Base-by-base conservation (phyloP, 352 stramenopile species). In the Phytophthora sp. region DNA sequence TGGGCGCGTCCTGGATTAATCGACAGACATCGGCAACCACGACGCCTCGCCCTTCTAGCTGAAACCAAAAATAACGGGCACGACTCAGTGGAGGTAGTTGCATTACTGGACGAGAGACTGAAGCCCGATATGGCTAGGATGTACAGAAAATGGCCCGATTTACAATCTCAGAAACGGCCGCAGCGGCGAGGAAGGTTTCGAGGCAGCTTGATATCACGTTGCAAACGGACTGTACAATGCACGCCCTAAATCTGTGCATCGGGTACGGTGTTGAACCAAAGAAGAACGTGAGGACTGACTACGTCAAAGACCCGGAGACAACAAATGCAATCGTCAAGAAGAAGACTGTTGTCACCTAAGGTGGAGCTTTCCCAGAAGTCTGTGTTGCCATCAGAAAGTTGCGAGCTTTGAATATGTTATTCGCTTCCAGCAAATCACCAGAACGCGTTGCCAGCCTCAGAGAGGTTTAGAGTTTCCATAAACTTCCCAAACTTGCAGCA, bases 1-100 rank as follows among this genome's bases (percentile, higher is more conserved):
- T 53, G n/a, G 54, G 41, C 6, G 30, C 44, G 20, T 62, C 54
- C 2, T 33, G 16, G 41, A 4, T 53, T 53, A 8, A 62, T 62
- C 20, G 41, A 53, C 16, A 27, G 16, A 3, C 20, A 36, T 6
- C 53, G 54, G 41, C 16, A 31, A 13, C 41, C 27, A 16, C 16
- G 39, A 13, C 18, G 31, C 1, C 29, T 62, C 2, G 41, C 54
- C 7, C 39, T 62, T 6, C 12, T 53, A 1, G 54, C 29, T n/a
- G 7, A 0, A 46, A 13, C 16, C 11, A 63, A 63, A 21, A 55
- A 63, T 36, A 21, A 63, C 31, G 55, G 8, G 31, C 29, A 33
- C 9, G 29, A 33, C 29, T 33, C 29, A 33, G 29, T 9, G 9
- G 29, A 33, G 29, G 29, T 33, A 33, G 29, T 9, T 9, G 29